Conservation (phyloP, 2,329 filamentous ascomycete species). For the Cercospora citrullina region DNA sequence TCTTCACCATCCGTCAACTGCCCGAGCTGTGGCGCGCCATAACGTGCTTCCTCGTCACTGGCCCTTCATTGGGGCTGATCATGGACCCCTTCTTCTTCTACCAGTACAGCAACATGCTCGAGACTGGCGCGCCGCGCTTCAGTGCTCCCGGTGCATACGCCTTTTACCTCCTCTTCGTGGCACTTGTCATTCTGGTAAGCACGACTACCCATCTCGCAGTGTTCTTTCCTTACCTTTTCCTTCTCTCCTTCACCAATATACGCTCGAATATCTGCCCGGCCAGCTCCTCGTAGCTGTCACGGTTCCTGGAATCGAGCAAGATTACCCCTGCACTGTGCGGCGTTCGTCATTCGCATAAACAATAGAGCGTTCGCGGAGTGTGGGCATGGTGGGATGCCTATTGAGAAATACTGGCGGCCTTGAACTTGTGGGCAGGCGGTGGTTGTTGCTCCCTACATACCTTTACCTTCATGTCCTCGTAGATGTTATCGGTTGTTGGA, state of each 20-base stretch:
- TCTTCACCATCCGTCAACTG: constrained; percentile 54
- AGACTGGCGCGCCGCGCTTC: constrained; percentile 71
- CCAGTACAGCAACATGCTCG: constrained; percentile 73
- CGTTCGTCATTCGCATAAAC: constrained; percentile 54
- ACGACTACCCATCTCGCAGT: constrained; percentile 5
- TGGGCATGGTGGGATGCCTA: constrained; percentile 54
- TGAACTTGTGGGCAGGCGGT: constrained; percentile 54
- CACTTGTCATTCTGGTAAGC: constrained; percentile 74
- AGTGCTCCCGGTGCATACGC: constrained; percentile 74
- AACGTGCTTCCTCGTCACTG: constrained; percentile 61
- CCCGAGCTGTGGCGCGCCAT: constrained; percentile 62
- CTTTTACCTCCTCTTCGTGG: constrained; percentile 75
- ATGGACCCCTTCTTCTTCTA: constrained; percentile 79
- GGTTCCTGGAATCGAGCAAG: constrained; percentile 58
- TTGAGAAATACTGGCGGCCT: constrained; percentile 55
- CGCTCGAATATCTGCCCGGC: constrained; percentile 59
- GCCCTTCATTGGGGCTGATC: constrained; percentile 58
- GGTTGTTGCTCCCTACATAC: constrained; percentile 68
- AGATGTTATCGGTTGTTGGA: not conserved
- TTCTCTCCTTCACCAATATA: constrained; percentile 41
- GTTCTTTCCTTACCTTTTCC: constrained; percentile 25
- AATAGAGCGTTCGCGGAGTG: constrained; percentile 48
- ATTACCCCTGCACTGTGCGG: constrained; percentile 53
- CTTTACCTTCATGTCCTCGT: constrained; percentile 18
- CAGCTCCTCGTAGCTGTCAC: constrained; percentile 53